Evolutionary conservation across 1,284 basidiomycete genomes (phyloP).

Genomic region (Cryptococcus sp.): DNA sequence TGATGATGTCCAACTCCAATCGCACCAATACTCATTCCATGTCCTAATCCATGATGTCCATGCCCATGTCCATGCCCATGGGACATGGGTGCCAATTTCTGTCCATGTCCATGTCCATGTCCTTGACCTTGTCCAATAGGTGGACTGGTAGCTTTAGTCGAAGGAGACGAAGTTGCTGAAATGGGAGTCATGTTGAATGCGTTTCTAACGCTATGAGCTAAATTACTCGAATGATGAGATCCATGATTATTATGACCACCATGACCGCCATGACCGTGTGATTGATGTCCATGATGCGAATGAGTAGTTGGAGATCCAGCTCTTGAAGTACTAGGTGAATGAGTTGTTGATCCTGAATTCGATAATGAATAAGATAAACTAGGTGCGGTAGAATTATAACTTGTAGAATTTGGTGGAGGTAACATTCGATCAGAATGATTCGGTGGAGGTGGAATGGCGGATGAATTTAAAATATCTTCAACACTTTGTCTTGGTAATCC

Average conservation of each 20-base stretch:
- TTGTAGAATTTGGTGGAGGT: slow-evolving; percentile 36
- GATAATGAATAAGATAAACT: slow-evolving; percentile 29
- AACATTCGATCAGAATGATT: slow-evolving; percentile 36
- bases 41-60: slow-evolving; percentile 10
- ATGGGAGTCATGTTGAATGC: slow-evolving; percentile 90
- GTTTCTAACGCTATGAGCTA: slow-evolving; percentile 62
- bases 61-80: slow-evolving; percentile 12
- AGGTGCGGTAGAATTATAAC: slow-evolving; percentile 31
- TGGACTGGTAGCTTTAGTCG: slow-evolving; percentile 2
- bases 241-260: too few relatives aligned
- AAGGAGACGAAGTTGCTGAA: not conserved
- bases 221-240: slow-evolving; percentile 17
- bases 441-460: slow-evolving; percentile 41
- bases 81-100: slow-evolving; percentile 32
- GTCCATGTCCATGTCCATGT: slow-evolving; percentile 19
- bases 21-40: slow-evolving; percentile 4
- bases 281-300: slow-evolving; percentile 8
- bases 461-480: slow-evolving; percentile 49
- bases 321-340: slow-evolving; percentile 38
- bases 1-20: slow-evolving; percentile 7
- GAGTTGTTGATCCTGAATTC: slow-evolving; percentile 36
- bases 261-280: not conserved
- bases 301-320: slow-evolving; percentile 36
- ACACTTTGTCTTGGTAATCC: slow-evolving; percentile 23
- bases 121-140: slow-evolving; percentile 9